Evolutionary conservation across 176 grass and related monocot genomes (phyloP), one percentile per base, ranked within the genome.

Genomic region (Pontederia paniculata): DNA sequence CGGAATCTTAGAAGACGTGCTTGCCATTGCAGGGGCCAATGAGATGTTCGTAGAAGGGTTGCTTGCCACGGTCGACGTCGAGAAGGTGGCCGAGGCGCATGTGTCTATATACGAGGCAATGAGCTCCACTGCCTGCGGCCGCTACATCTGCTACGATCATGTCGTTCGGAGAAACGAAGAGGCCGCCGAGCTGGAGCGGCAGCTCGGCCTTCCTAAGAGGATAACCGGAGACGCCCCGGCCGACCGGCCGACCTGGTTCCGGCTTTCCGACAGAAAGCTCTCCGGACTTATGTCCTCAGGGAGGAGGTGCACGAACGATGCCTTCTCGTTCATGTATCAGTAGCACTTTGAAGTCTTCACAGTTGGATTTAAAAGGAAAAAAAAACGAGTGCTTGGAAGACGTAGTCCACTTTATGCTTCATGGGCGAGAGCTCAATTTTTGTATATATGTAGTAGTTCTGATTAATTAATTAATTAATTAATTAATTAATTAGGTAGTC

Each of bases 111-210:
- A 88, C 22, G 93, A 98, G 72, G 80, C 77, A 18, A 98, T 98
- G 93, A 78, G 64, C 53, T 50, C 62, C 77, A 88, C 72, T 44
- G 93, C 93, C 16, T 84, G 83, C 2, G 86, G 93, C 7, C 53
- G 93, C 54, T 98, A 98, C 72, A 81, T 98, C 60, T 98, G 83
- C 69, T 98, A 91, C 53, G 93, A 98, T 50, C 93, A 54, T 69
- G 63, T 91, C 55, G 70, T 98, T 46, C 78, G 42, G 67, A 69
- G 69, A 51, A 65, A 63, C 0, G 83, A 91, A 83, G 86, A 91
- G 50, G 80, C 89, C 12, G 58, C 50, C 9, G 83, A 91, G 65
- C 73, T 98, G 62, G 83, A 84, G 57, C 81, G 83, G 43, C 93
- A 98, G 80, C 72, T 98, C 9, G 93, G 86, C 2, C 71, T 98